These are phyloP conservation scores for Linum tenue DNA, from an alignment of 345 rosid genomes.

Conservation along the genomic window DNA sequence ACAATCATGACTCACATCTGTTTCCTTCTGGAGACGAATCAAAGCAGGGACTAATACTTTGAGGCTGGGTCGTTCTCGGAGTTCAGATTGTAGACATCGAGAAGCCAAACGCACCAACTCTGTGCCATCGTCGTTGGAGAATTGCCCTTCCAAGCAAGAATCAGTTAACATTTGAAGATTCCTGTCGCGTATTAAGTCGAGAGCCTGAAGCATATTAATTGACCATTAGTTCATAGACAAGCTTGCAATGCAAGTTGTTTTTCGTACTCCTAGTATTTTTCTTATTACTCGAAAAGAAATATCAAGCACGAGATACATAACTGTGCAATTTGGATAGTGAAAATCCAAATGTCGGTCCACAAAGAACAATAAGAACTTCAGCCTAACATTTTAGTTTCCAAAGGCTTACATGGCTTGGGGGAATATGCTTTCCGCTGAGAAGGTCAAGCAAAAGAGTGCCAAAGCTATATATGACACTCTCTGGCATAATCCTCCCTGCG, in stretches of 20 bases:
- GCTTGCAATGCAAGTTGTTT: not conserved
- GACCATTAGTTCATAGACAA: conserved; percentile 8
- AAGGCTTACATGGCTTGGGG: conserved; percentile 81
- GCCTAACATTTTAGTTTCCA: not conserved
- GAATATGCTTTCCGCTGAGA: conserved; percentile 95
- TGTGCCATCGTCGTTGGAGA: conserved; percentile 70
- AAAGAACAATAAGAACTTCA: not conserved
- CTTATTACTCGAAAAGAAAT: not conserved
- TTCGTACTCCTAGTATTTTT: not conserved
- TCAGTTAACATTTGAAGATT: conserved; percentile 80
- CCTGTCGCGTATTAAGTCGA: conserved; percentile 85
- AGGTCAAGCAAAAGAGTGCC: conserved; percentile 93
- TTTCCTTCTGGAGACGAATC: conserved; percentile 79
- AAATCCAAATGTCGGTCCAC: not conserved
- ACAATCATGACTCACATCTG: conserved; percentile 39
- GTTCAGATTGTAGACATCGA: conserved; percentile 87
- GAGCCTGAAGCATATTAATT: conserved; percentile 46
- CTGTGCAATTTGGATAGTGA: too few relatives aligned
- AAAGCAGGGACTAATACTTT: conserved; percentile 67
- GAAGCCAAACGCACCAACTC: conserved; percentile 89
- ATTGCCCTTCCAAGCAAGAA: conserved; percentile 92
- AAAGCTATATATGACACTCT: conserved; percentile 93
- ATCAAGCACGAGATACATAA: too few relatives aligned
- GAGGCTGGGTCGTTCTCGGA: conserved; percentile 81
- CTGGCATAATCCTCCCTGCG: conserved; percentile 82